phyloP scores from a whole-genome alignment of 148 eudicot species.

The Fallopia convolvulus region DNA sequence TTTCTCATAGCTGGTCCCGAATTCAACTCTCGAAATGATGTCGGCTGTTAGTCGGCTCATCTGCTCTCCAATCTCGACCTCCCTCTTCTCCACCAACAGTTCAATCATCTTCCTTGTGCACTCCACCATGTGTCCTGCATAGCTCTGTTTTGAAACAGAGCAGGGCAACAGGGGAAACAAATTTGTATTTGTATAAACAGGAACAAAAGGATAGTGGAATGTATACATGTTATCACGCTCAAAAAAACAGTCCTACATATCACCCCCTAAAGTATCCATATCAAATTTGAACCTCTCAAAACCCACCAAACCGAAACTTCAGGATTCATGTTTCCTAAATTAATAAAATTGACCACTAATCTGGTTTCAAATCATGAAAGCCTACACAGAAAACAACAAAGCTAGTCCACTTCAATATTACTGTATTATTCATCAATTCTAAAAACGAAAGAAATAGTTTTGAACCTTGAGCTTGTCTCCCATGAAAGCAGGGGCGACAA shows the following conservation, averaged over 20 bases:
- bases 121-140: conserved; percentile 73
- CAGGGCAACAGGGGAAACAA: background rate
- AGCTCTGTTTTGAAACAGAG: conserved; percentile 38
- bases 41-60: conserved; percentile 73
- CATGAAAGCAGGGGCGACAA: conserved; percentile 87
- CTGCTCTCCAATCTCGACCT: conserved; percentile 73
- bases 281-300: no score
- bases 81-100: conserved; percentile 33
- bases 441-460: background rate
- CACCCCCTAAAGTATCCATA: no score
- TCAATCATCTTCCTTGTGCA: conserved; percentile 62
- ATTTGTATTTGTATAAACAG: no score
- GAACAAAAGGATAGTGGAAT: no score
- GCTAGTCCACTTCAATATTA: no score
- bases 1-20: conserved; percentile 70
- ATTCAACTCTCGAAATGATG: conserved; percentile 76
- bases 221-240: no score
- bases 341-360: no score
- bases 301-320: no score
- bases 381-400: no score
- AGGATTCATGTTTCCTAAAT: no score
- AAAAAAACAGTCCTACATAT: background rate
- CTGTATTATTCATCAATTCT: no score
- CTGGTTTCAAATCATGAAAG: no score
- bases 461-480: conserved; percentile 80